These are phyloP conservation scores for Debaryomyces tyrocola DNA, from an alignment of 805 yeast genomes.

Conservation along the genomic window DNA sequence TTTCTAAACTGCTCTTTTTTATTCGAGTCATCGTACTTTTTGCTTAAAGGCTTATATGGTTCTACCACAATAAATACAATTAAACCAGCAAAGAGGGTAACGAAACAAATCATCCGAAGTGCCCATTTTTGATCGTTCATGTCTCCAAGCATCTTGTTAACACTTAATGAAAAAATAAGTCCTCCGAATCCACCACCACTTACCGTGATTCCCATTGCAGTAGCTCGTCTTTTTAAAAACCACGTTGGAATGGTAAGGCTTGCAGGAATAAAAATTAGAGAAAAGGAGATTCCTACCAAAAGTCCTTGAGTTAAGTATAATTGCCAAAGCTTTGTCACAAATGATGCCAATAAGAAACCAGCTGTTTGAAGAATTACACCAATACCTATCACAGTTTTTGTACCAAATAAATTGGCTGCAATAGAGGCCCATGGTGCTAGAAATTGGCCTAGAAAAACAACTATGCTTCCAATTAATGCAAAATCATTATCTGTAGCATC, in stretches of 20 bases:
- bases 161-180: constrained; percentile 44
- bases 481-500: constrained; percentile 46
- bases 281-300: constrained; percentile 48
- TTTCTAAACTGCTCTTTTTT: constrained; percentile 13
- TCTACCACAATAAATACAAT: constrained; percentile 44
- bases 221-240: constrained; percentile 45
- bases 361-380: constrained; percentile 47
- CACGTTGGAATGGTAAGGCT: constrained; percentile 48
- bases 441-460: constrained; percentile 57
- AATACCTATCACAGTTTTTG: constrained; percentile 42
- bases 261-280: constrained; percentile 43
- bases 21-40: constrained; percentile 7
- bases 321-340: constrained; percentile 50
- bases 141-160: constrained; percentile 36
- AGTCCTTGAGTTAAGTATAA: constrained; percentile 53
- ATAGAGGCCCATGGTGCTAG: constrained; percentile 53
- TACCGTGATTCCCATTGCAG: constrained; percentile 49
- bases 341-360: constrained; percentile 52
- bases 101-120: constrained; percentile 37
- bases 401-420: constrained; percentile 49
- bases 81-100: constrained; percentile 28
- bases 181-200: constrained; percentile 56
- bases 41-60: constrained; percentile 35
- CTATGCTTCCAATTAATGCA: constrained; percentile 52
- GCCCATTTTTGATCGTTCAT: constrained; percentile 48